Base-by-base conservation (phyloP, 805 yeast species). In the Nakazawaea anatomiae region DNA sequence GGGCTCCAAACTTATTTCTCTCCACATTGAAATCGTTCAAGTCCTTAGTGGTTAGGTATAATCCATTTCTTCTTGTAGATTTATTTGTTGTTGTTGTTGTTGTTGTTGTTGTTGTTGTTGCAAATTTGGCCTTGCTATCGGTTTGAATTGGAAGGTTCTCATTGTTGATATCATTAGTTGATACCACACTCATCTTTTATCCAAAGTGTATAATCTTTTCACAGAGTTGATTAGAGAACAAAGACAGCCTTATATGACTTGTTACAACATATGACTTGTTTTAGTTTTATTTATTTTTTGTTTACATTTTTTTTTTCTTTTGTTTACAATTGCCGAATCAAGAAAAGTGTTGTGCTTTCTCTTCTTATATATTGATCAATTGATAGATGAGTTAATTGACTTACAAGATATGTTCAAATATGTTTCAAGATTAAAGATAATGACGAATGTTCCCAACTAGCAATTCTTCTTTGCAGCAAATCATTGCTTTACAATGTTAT, bases 11-110 rank as follows among this genome's bases (percentile, higher is more conserved):
- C 30, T 46, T 50, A 12, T 41, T 46, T 29, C 39, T 36, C 25
- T 29, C 46, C 6, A 46, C 30, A 25, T 42, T 50, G 38, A 38
- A 46, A 6, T 46, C 50, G 27, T 36, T 42, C 25, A 51, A 27
- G 10, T 42, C 49, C 34, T 42, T 42, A 12, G 29, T 32, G 2
- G 53, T 29, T 5, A 51, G 10, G 39, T 51, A 51, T 10, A 51
- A 43, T n/a, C 53, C 53, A 46, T 51, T 46, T 43, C 53, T 42
- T 28, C 50, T 43, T 6, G 48, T 28, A 11, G 51, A 27, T 30
- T 39, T 36, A 9, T 36, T 30, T 9, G 47, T 43, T 12, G 46
- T 43, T 32, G 39, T 30, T 42, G 44, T 28, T 2, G 46, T n/a
- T 18, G 25, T 18, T 18, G 25, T 43, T 32, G 39, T 30, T 42